phyloP scores from a whole-genome alignment of 192 early-diverging fungal genomes.

The Rhizoclosmatium globosum region DNA sequence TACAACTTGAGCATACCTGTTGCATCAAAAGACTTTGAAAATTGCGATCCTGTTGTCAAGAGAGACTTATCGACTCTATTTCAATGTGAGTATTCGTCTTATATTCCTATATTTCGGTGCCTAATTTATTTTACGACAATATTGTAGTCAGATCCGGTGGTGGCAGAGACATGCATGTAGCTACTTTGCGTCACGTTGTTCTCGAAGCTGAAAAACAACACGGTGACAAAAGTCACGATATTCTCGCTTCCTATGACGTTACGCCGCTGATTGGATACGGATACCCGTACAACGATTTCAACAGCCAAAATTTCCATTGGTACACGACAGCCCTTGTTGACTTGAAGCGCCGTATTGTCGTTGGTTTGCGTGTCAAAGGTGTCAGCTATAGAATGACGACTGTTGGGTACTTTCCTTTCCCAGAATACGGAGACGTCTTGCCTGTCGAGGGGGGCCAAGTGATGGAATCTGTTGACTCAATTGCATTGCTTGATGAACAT shows the following conservation, averaged over 20 bases:
- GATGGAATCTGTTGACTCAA: neutral
- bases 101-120: neutral
- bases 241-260: neutral
- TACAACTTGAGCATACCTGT: neutral
- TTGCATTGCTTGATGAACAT: slow-evolving; percentile 2
- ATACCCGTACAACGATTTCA: slow-evolving; percentile 5
- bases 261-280: neutral
- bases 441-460: neutral
- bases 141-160: neutral
- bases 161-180: neutral
- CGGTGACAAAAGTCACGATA: no score
- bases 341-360: neutral
- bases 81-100: neutral
- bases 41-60: neutral
- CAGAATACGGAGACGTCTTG: slow-evolving; percentile 28
- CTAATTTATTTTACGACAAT: neutral
- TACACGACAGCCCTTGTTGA: slow-evolving; percentile 10
- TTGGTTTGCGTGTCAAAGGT: slow-evolving; percentile 7
- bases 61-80: neutral
- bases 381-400: neutral
- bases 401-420: slow-evolving; percentile 20
- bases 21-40: neutral
- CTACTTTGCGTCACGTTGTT: slow-evolving; percentile 5
- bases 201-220: slow-evolving; percentile 11
- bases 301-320: neutral